Conservation (phyloP, 2,329 filamentous ascomycete species). For the Pseudogymnoascus sp. region DNA sequence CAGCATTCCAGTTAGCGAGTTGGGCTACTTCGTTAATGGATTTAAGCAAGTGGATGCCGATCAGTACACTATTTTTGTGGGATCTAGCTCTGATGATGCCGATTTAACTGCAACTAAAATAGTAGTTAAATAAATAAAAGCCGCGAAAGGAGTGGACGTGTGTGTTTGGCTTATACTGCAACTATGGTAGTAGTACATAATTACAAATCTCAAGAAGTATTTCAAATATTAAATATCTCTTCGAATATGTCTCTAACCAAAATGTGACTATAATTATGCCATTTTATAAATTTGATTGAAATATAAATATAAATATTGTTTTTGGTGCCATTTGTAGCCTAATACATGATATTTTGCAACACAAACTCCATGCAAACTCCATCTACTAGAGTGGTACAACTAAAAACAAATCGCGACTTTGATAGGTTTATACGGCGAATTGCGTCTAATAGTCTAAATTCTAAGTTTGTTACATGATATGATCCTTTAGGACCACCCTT, state of each 20-base stretch:
- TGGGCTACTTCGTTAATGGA: background rate
- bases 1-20: background rate
- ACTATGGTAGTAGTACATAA: background rate
- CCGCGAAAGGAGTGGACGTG: background rate
- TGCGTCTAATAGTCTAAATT: background rate
- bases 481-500: slow-evolving; percentile 19
- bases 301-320: background rate
- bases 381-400: background rate
- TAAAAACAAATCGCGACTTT: background rate
- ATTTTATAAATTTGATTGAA: background rate
- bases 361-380: background rate
- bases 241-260: background rate
- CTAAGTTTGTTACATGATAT: background rate
- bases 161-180: background rate
- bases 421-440: background rate
- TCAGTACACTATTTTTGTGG: slow-evolving; percentile 1
- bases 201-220: background rate
- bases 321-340: background rate
- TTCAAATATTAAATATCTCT: background rate
- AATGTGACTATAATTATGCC: background rate
- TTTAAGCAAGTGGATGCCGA: background rate
- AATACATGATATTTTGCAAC: background rate
- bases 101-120: background rate
- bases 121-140: background rate
- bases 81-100: background rate